Percentiles rank a stretch among this genome's conserved stretches.
These are phyloP conservation scores for Punica granatum DNA, from an alignment of 345 rosid species.

Conservation along the genomic window DNA sequence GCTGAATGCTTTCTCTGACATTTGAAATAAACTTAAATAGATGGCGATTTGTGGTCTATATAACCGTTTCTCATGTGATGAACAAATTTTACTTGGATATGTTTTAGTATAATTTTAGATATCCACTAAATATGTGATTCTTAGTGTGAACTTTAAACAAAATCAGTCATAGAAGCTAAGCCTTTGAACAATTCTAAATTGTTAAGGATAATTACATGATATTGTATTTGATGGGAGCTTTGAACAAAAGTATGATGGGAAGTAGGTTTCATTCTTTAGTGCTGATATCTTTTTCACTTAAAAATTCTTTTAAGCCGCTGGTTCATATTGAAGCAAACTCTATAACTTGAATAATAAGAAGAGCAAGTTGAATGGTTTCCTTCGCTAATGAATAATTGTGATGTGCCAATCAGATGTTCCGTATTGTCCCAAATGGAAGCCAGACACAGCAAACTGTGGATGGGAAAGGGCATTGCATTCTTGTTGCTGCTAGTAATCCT, in stretches of 20 bases:
- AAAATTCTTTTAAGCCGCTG: neutral
- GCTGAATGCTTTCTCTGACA: neutral
- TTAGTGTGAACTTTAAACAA: neutral
- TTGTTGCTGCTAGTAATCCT: constrained; percentile 91
- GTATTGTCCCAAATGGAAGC: constrained; percentile 41
- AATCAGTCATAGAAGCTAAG: no score
- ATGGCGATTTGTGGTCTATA: neutral
- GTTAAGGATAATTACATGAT: neutral
- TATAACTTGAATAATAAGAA: neutral
- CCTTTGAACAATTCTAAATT: neutral
- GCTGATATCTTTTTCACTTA: neutral
- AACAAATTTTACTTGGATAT: neutral
- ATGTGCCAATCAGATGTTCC: constrained; percentile 56
- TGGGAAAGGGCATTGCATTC: constrained; percentile 76
- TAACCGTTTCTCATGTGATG: neutral
- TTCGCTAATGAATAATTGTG: neutral
- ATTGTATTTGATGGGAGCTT: neutral
- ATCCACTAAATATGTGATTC: neutral
- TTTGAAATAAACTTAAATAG: neutral
- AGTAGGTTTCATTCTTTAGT: neutral
- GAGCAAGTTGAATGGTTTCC: neutral
- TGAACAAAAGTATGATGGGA: neutral
- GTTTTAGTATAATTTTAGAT: neutral
- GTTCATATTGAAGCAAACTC: neutral
- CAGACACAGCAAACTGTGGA: constrained; percentile 62